Base-by-base conservation (phyloP, 768 basidiomycete species). In the Punctularia strigosozonata region DNA sequence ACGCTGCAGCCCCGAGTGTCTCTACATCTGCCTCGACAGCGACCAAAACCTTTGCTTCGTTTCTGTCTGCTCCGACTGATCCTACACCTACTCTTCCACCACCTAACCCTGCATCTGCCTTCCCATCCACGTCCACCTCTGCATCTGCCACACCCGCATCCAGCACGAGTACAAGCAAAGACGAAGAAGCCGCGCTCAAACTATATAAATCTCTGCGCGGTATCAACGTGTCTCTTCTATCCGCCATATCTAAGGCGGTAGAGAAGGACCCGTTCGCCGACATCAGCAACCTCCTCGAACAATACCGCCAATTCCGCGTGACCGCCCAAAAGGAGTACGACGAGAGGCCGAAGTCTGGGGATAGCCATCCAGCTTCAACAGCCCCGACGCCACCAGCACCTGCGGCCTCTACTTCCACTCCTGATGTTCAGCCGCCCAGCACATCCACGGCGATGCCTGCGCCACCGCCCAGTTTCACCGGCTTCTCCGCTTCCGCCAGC, bases 171-270 rank as follows among this genome's bases (percentile, higher is more conserved):
- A 14, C n/a, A 24, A 32, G 60, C 46, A 44, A 56, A 45, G 51
- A 57, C 25, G 49, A 60, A 23, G 47, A 48, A 13, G 44, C 49
- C 19, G 64, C 67, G 25, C 47, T 73, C 13, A 71, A 72, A 38
- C 84, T 78, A 51, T 84, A 75, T 59, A 71, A 61, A 28, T 71
- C 75, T 19, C 67, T 87, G n/a, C 76, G 84, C 25, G 83, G 82
- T 12, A 65, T 87, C 30, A 87, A 87, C 49, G 57, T 69, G 24
- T 81, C 80, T 2, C 62, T 86, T 43, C 52, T 80, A 18, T 60
- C 68, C n/a, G 66, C 71, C 12, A 53, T 83, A 39, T 63, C 70
- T 22, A 68, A 70, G 42, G 69, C 73, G 17, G 62, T 82, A 17
- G 72, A 80, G 36, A 60, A 68, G 13, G 82, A 87, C 56, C 78